A percentile compares a stretch with the other conserved stretches of the same genome.
phyloP scores from a whole-genome alignment of 495 filamentous ascomycete genomes.

The Xanthoparmelia taractica region DNA sequence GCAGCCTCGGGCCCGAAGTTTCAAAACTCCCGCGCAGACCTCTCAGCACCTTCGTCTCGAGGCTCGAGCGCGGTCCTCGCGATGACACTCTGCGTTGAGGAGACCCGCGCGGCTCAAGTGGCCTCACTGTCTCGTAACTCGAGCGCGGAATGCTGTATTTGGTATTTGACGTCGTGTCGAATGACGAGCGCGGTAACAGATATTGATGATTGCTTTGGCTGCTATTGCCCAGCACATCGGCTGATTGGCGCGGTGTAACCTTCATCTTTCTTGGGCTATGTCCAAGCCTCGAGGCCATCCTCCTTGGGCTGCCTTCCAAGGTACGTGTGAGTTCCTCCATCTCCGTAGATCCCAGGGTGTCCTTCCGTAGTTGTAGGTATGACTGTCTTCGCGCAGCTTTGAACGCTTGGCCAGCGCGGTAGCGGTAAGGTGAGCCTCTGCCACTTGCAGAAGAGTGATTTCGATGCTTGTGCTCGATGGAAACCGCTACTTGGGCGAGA shows the following conservation, averaged over 20 bases:
- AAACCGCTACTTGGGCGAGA: conserved; percentile 47
- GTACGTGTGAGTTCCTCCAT: conserved; percentile 19
- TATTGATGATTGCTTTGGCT: conserved; percentile 1
- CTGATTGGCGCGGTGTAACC: conserved; percentile 20
- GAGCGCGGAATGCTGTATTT: conserved; percentile 8
- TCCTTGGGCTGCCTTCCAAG: conserved; percentile 24
- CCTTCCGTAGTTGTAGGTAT: conserved; percentile 18
- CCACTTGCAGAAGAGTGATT: conserved; percentile 13
- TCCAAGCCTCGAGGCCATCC: background rate
- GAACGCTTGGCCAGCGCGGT: conserved; percentile 26
- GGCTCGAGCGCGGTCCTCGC: conserved; percentile 13
- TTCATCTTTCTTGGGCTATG: conserved; percentile 6
- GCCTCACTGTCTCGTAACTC: conserved; percentile 13
- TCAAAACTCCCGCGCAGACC: conserved; percentile 7
- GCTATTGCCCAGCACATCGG: conserved; percentile 2
- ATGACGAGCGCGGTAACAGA: conserved; percentile 7
- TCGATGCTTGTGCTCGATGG: conserved; percentile 45
- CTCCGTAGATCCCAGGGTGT: conserved; percentile 14
- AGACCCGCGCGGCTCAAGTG: background rate
- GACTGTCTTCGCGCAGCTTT: conserved; percentile 24
- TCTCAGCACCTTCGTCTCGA: conserved; percentile 8
- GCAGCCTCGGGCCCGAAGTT: conserved; percentile 19
- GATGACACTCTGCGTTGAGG: conserved; percentile 5
- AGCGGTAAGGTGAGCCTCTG: conserved; percentile 21
- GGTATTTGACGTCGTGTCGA: conserved; percentile 14